Percentiles rank a stretch among this genome's conserved stretches.
Conservation (phyloP, 2,329 filamentous ascomycete species). For the Penicillium sp. region DNA sequence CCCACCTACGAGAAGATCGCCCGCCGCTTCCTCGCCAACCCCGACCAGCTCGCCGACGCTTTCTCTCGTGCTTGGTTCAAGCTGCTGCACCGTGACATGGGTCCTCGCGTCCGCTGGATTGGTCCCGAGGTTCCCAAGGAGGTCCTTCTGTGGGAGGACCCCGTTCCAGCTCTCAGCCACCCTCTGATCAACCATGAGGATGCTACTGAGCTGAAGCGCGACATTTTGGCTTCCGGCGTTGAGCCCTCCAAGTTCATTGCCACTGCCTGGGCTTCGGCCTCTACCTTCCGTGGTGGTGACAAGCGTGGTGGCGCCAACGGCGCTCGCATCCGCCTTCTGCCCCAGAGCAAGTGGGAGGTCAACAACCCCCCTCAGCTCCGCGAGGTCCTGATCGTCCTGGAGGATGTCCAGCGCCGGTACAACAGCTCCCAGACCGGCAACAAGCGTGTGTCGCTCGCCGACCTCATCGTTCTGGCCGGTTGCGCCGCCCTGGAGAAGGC, state of each 20-base stretch:
- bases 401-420: conserved; percentile 65
- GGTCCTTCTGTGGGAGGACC: conserved; percentile 72
- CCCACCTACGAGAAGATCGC: conserved; percentile 74
- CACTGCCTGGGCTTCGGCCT: conserved; percentile 67
- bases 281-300: conserved; percentile 71
- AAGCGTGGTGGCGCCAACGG: conserved; percentile 83
- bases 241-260: conserved; percentile 61
- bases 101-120: conserved; percentile 67
- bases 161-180: conserved; percentile 60
- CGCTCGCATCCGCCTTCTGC: conserved; percentile 70
- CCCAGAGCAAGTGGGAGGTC: conserved; percentile 69
- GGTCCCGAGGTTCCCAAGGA: conserved; percentile 72
- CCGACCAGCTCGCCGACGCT: conserved; percentile 65
- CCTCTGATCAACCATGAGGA: conserved; percentile 62
- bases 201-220: conserved; percentile 64
- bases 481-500: conserved; percentile 70
- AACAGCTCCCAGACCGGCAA: conserved; percentile 52
- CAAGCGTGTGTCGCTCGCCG: conserved; percentile 76
- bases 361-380: conserved; percentile 69
- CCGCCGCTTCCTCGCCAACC: conserved; percentile 66
- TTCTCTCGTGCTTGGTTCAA: conserved; percentile 81
- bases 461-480: conserved; percentile 75
- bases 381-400: conserved; percentile 61
- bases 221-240: conserved; percentile 63
- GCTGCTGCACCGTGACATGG: conserved; percentile 76